Evolutionary conservation across 2,329 filamentous ascomycete genomes (phyloP), one percentile per base, ranked within the genome.

Genomic region (Calonectria pauciramosa): DNA sequence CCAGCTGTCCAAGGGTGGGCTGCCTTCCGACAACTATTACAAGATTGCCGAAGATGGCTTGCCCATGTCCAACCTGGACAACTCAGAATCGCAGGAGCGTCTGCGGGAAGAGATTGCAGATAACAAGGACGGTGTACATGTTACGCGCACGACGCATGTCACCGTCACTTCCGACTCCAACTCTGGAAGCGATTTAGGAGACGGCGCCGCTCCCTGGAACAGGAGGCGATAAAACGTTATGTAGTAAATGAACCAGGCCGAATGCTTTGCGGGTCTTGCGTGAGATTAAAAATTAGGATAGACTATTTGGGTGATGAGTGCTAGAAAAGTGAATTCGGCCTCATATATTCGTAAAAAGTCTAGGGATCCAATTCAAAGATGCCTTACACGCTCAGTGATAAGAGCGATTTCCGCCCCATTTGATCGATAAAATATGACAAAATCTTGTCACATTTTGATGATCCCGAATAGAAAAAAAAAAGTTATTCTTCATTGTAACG

Each of bases 31-130:
- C n/a, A 66, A 44, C 20, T 77, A 77, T 20, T 75, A 73, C 47
- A 73, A 73, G 26, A 68, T 77, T 4, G 68, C 68, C 16, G 75
- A 75, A 20, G 70, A 77, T 14, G 73, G 72, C 8, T 8, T 75
- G 16, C 68, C 68, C 6, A 54, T 77, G 73, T 36, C 56, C 26
- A 72, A 70, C 9, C 26, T 77, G 7, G 47, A 75, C 32, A 69
- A 63, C 28, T 70, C 75, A 4, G 75, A 75, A 59, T 75, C 75
- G 4, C 72, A 74, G 18, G 75, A 77, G 38, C 49, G 63, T 2
- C 68, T 75, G 3, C 71, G 51, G 8, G 54, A 69, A 3, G 20
- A n/a, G 20, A n/a, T 8, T 2, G 28, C 23, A 7, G 30, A 71
- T 1, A 32, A 2, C 18, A 71, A 49, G n/a, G 38, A 54, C n/a